A percentile compares a stretch with the other conserved stretches of the same genome.
Evolutionary conservation across 2,329 filamentous ascomycete genomes (phyloP).

Genomic region (Fusarium sp.): DNA sequence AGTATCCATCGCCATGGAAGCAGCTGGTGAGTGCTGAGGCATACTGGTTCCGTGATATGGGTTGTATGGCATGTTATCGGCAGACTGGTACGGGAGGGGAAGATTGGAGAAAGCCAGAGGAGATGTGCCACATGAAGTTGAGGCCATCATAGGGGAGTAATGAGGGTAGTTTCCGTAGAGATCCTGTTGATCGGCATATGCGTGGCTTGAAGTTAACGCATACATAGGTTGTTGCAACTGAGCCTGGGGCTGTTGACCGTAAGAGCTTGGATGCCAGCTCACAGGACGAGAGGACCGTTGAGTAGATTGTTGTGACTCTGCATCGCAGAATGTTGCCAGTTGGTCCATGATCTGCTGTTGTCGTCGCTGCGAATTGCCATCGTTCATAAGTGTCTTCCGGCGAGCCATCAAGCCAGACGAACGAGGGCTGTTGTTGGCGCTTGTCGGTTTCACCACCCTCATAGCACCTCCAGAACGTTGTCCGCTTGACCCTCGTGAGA

Average conservation of each 20-base stretch:
- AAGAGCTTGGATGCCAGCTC: conserved; percentile 82
- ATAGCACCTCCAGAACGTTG: conserved; percentile 66
- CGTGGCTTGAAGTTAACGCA: conserved; percentile 55
- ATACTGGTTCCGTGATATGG: conserved; percentile 58
- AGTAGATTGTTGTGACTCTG: conserved; percentile 36
- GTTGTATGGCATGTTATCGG: conserved; percentile 59
- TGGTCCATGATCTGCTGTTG: conserved; percentile 65
- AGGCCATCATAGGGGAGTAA: conserved; percentile 66
- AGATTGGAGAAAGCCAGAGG: conserved; percentile 70
- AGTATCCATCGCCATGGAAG: conserved; percentile 47
- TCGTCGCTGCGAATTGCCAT: conserved; percentile 61
- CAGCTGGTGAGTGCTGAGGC: conserved; percentile 50
- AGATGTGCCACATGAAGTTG: conserved; percentile 72
- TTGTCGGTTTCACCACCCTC: conserved; percentile 76
- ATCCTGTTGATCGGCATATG: conserved; percentile 60
- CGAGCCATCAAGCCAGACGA: conserved; percentile 64
- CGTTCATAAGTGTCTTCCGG: conserved; percentile 71
- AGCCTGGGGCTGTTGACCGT: conserved; percentile 58
- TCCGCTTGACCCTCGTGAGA: conserved; percentile 65
- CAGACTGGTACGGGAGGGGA: conserved; percentile 61
- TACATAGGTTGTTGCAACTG: conserved; percentile 58
- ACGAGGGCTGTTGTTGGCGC: conserved; percentile 78
- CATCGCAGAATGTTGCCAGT: conserved; percentile 50
- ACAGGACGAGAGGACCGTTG: conserved; percentile 69
- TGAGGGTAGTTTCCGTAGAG: conserved; percentile 59